Base-by-base conservation (phyloP, 1,284 basidiomycete genomes). In the Ceratobasidium theobromae region DNA sequence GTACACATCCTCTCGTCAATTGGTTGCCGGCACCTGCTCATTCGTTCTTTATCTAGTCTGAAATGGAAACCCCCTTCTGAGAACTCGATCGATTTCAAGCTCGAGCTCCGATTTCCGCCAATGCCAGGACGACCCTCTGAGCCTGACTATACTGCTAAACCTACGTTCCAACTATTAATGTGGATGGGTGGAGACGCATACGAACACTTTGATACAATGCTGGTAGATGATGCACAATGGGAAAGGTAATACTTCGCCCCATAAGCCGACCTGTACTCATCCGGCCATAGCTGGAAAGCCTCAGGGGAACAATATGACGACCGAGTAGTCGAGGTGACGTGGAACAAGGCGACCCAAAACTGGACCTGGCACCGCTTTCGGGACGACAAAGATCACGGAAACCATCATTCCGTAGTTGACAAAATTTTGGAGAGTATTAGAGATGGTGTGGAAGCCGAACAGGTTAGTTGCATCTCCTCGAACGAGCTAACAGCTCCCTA, bases 1-100 rank as follows among this genome's bases (percentile, higher is more conserved):
- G 95, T 96, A 68, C 71, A 88, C 41, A 4, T 16, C n/a, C 21
- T 40, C 23, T 45, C 5, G n/a, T 18, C 9, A 5, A 9, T 40
- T 54, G 3, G 18, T 4, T 11, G n/a, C 53, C 8, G 30, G 18
- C 21, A 25, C 65, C 53, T 68, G 53, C 23, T 32, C 27, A 12
- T 11, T 45, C 38, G 9, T 43, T 18, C 57, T 25, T 21, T n/a
- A n/a, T n/a, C 43, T 74, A 97, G 94, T 70, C 77, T 98, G 72
- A 99, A 99, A 76, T 99, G 97, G 97, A 99, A 99, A 77, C 95
- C 96, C 0, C 95, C 97, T 2, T 91, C 89, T 1, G 97, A 99
- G 74, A 99, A 99, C 76, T 95, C 94, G 2, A 91, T 99, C 73
- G 97, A 99, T 77, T 99, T 99, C 80, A 93, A 93, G 75, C 86